Evolutionary conservation across 2,329 filamentous ascomycete genomes (phyloP), one percentile per base, ranked within the genome.

Genomic region (Fusarium vanettenii): DNA sequence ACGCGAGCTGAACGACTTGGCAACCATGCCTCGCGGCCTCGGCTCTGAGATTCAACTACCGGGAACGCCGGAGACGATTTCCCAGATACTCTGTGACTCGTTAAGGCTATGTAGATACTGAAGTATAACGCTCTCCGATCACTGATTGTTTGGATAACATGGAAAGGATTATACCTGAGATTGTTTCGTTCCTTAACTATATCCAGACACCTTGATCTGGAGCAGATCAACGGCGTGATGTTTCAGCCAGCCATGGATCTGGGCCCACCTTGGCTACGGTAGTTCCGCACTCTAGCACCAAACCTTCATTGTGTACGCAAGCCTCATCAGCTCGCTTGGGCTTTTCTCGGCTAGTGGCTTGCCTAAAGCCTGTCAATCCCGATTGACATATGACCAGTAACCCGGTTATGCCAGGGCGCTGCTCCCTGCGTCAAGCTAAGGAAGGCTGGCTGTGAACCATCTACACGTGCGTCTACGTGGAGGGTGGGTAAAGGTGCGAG

Each of bases 311-410:
- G 55, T 48, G 22, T 25, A 18, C 55, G 55, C 55, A 59, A 59
- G 55, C 55, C 55, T 27, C 55, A 59, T 59, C 55, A 16, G 55
- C 55, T 59, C 55, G 33, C 55, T 39, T 59, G 55, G 55, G 55
- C 55, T 16, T 27, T 27, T 59, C 31, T 37, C 22, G 33, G 33
- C 22, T 59, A 59, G 55, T 59, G 55, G 31, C n/a, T n/a, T 39
- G 55, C 14, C n/a, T 37, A 35, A 37, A 20, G 20, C 20, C 31
- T 35, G 52, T 57, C 52, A 57, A 57, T 4, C 20, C 18, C 52
- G 52, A 57, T 35, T 57, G 52, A 37, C 31, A 14, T 37, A 35
- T 57, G 31, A 31, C 52, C 22, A 22, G 52, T 18, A 25, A 57
- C 31, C 31, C 20, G 52, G 31, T 25, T 57, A 57, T 57, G 52